A percentile compares a stretch with the other conserved stretches of the same genome.
Evolutionary conservation across 2,329 filamentous ascomycete genomes (phyloP).

Genomic region (Clonostachys rosea): DNA sequence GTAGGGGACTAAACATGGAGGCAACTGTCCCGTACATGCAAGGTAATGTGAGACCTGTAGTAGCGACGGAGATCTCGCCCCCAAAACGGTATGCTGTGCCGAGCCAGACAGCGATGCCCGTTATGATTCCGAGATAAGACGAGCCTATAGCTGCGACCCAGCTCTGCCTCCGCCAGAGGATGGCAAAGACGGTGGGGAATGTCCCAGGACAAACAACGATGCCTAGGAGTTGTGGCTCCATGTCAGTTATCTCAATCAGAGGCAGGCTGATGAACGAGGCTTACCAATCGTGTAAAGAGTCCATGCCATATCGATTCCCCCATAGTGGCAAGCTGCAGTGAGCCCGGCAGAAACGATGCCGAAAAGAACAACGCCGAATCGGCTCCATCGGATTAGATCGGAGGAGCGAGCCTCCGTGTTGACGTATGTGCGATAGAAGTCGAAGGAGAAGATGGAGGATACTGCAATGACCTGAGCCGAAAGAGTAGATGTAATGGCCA

Average conservation of each 20-base stretch:
- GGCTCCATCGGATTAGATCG: constrained; percentile 45
- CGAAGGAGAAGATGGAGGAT: constrained; percentile 47
- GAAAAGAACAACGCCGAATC: constrained; percentile 47
- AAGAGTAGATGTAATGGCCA: constrained; percentile 64
- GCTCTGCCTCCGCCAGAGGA: constrained; percentile 46
- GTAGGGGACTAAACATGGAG: constrained; percentile 31
- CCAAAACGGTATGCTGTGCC: constrained; percentile 37
- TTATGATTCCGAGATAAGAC: constrained; percentile 42
- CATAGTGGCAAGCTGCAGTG: constrained; percentile 47
- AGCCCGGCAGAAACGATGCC: constrained; percentile 45
- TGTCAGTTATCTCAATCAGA: too few species aligned
- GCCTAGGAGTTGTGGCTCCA: constrained; percentile 32
- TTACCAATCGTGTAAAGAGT: constrained; percentile 31
- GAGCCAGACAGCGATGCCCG: constrained; percentile 48
- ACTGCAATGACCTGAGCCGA: constrained; percentile 48
- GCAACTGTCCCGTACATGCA: constrained; percentile 49
- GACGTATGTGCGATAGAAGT: constrained; percentile 46
- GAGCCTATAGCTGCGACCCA: constrained; percentile 42
- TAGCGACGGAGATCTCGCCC: constrained; percentile 38
- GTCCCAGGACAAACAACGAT: constrained; percentile 48
- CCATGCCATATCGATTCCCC: constrained; percentile 48
- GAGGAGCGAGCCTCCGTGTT: constrained; percentile 36
- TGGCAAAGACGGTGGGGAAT: constrained; percentile 46
- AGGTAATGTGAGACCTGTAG: constrained; percentile 42
- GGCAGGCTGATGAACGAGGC: too few species aligned